A percentile compares a stretch with the other conserved stretches of the same genome.
Conservation (phyloP, 371 early-diverging fungal species). For the Coemansia sp. region DNA sequence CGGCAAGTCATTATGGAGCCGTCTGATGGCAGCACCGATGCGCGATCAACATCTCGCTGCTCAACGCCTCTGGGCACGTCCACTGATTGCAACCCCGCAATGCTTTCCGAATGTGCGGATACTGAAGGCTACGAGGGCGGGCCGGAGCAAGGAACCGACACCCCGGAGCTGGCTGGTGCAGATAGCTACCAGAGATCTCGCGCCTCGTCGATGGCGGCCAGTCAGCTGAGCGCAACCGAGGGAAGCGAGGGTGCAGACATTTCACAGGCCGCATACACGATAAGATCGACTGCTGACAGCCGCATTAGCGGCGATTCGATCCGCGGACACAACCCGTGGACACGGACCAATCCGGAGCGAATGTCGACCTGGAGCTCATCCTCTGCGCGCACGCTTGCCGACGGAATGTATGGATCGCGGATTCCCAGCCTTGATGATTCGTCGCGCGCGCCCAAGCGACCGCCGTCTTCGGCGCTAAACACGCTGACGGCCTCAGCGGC, state of each 20-base stretch:
- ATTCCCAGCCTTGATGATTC: slow-evolving; percentile 31
- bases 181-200: slow-evolving; percentile 16
- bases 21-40: slow-evolving; percentile 14
- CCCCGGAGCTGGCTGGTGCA: neutral
- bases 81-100: neutral
- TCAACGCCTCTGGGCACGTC: neutral
- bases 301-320: slow-evolving; percentile 9
- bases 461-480: slow-evolving; percentile 29
- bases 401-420: slow-evolving; percentile 18
- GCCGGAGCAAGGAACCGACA: slow-evolving; percentile 3
- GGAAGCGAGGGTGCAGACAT: slow-evolving; percentile 12
- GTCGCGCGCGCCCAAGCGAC: slow-evolving; percentile 22
- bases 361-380: slow-evolving; percentile 50
- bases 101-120: neutral
- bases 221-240: slow-evolving; percentile 30
- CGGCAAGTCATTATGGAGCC: slow-evolving; percentile 31
- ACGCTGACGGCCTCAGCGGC: slow-evolving; percentile 38
- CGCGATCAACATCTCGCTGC: neutral
- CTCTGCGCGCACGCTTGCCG: slow-evolving; percentile 36
- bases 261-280: slow-evolving; percentile 4
- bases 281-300: neutral
- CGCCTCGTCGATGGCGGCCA: slow-evolving; percentile 29
- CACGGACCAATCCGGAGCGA: slow-evolving; percentile 31
- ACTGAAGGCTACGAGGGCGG: neutral
- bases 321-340: slow-evolving; percentile 16